Base-by-base conservation (phyloP, 2,329 filamentous ascomycete species). In the Passalora sequoiae region DNA sequence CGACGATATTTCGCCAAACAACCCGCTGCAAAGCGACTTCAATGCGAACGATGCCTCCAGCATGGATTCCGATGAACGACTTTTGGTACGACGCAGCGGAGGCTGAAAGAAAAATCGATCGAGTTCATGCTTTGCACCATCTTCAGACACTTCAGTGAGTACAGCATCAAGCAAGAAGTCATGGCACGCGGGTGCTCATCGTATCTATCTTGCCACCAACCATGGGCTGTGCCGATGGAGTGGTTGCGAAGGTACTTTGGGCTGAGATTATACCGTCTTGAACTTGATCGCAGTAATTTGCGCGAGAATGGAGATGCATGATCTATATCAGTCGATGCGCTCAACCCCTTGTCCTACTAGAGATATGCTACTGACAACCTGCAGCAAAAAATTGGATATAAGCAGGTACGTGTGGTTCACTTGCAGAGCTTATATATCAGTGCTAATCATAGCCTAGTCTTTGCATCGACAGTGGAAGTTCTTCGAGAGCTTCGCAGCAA, bases 401-500 rank as follows among this genome's bases (percentile, higher is more conserved):
- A 76, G 58, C 73, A 74, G 57, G 73, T 76, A 66, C n/a, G n/a
- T n/a, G n/a, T n/a, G n/a, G n/a, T n/a, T n/a, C n/a, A n/a, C n/a
- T n/a, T n/a, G n/a, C n/a, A n/a, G n/a, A n/a, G n/a, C n/a, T n/a
- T n/a, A n/a, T n/a, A n/a, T n/a, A n/a, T n/a, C n/a, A n/a, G n/a
- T n/a, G n/a, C n/a, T n/a, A n/a, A n/a, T n/a, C n/a, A n/a, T n/a
- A 29, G 4, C 16, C 9, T 46, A 78, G 75, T 72, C 77, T 38
- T 64, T 80, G 28, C 75, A 78, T 59, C 67, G 76, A 47, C 76
- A 73, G 27, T 78, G 77, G 55, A 73, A 73, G 22, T 64, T 76
- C 12, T 69, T 79, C 41, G 76, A 80, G 55, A 79, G 76, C 59
- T 80, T 80, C 54, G 69, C 76, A 2, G 77, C 76, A 2, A 77